These are phyloP conservation scores for Yamadazyma paraphyllophila DNA, from an alignment of 805 yeast genomes.

Conservation along the genomic window DNA sequence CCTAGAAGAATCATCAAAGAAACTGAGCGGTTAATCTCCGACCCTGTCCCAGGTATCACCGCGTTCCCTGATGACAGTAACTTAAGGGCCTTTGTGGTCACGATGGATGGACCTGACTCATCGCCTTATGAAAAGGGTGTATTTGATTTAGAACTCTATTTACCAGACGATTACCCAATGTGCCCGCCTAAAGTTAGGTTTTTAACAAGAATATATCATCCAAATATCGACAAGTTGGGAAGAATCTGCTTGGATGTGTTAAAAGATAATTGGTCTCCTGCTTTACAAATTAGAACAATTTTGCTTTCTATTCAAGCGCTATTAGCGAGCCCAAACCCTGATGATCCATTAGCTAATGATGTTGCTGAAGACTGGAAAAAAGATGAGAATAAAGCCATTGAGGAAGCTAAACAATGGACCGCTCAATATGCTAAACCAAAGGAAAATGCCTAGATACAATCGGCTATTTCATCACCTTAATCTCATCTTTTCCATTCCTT, in stretches of 20 bases:
- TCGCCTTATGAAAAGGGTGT: constrained; percentile 86
- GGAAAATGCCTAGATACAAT: background rate
- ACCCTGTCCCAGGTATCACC: constrained; percentile 94
- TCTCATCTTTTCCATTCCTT: background rate
- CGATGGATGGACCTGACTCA: constrained; percentile 85
- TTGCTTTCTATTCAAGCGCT: constrained; percentile 89
- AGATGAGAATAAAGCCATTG: constrained; percentile 75
- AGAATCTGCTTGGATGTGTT: constrained; percentile 93
- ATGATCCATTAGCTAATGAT: constrained; percentile 96
- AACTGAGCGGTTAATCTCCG: constrained; percentile 86
- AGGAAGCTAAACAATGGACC: constrained; percentile 79
- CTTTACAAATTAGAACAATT: constrained; percentile 91
- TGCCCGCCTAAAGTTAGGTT: constrained; percentile 96
- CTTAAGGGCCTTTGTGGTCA: constrained; percentile 86
- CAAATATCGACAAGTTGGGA: constrained; percentile 92
- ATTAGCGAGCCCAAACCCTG: constrained; percentile 95
- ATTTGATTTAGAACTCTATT: constrained; percentile 78
- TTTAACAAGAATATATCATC: constrained; percentile 91
- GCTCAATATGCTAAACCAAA: constrained; percentile 47
- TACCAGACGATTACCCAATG: constrained; percentile 98
- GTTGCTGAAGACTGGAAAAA: constrained; percentile 97
- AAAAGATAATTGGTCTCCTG: constrained; percentile 97
- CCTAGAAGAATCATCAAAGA: constrained; percentile 96
- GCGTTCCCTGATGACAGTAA: constrained; percentile 95
- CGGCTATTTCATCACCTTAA: background rate